Evolutionary conservation across 2,329 filamentous ascomycete genomes (phyloP).

Genomic region (Trichoderma koningiopsis): DNA sequence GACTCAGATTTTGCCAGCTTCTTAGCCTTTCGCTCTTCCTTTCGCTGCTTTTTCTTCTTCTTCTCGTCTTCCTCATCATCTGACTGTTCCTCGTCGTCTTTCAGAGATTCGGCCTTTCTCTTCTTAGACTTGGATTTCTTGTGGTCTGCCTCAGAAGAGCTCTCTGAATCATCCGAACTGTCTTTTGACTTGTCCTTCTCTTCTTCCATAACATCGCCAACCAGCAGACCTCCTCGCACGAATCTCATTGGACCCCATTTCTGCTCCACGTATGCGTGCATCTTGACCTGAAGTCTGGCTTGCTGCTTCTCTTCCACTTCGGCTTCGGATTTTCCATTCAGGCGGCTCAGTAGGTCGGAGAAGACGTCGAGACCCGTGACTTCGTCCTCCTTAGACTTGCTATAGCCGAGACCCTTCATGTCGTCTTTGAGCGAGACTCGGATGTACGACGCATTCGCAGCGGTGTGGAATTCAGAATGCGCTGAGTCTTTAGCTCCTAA

Average conservation of each 20-base stretch:
- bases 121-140: conserved; percentile 48
- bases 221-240: conserved; percentile 76
- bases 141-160: conserved; percentile 26
- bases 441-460: conserved; percentile 82
- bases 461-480: conserved; percentile 75
- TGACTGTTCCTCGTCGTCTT: conserved; percentile 33
- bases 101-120: conserved; percentile 48
- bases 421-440: conserved; percentile 86
- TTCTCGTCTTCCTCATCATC: conserved; percentile 34
- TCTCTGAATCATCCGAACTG: conserved; percentile 30
- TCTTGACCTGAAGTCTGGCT: conserved; percentile 68
- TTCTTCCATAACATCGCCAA: conserved; percentile 58
- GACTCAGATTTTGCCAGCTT: conserved; percentile 32
- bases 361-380: conserved; percentile 86
- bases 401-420: conserved; percentile 84
- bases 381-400: conserved; percentile 71
- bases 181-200: conserved; percentile 30
- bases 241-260: conserved; percentile 84
- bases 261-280: conserved; percentile 71
- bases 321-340: conserved; percentile 85
- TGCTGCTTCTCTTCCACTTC: conserved; percentile 70
- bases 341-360: conserved; percentile 78
- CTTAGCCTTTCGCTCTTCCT: conserved; percentile 48
- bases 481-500: conserved; percentile 77
- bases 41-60: conserved; percentile 43